Base-by-base conservation (phyloP, 2,329 filamentous ascomycete species). In the Calonectria fujianensis region DNA sequence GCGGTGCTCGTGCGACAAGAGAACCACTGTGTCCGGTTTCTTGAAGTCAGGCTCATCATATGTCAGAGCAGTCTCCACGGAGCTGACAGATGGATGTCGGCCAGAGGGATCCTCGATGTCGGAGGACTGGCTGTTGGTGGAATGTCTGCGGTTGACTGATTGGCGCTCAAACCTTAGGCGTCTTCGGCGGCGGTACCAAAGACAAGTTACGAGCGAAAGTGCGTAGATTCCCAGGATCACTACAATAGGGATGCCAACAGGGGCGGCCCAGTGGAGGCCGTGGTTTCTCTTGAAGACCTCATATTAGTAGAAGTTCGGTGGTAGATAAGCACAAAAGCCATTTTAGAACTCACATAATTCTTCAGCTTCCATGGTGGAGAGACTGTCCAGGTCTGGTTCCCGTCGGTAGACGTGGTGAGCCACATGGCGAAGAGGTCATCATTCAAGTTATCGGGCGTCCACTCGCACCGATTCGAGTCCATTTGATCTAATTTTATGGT, bases 351-450 rank as follows among this genome's bases (percentile, higher is more conserved):
- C 68, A 82, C 80, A 48, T 74, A 68, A 65, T 80, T 76, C 65
- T 78, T 80, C 18, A 80, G 74, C n/a, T 71, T 81, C 83, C 83
- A 85, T 2, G 82, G 80, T 11, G 82, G 83, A 18, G 83, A 85
- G 9, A 81, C 74, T 2, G 82, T 81, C 81, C 82, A 85, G 45
- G 77, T 81, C 31, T 77, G 45, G 13, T 80, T 79, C 18, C 73
- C 64, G 29, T 76, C 76, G 18, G 76, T 74, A 24, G 74, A 75
- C 8, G 78, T 78, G 2, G 78, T 80, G 27, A 84, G 80, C 80
- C 82, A 82, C 2, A 84, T 64, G 4, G 83, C 75, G 51, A 84
- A 85, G 24, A 85, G 59, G 16, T 80, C 73, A 48, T 82, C 75
- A 0, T 75, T 69, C 32, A 84, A 72, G 2, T 76, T 74, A 24